A percentile compares a stretch with the other conserved stretches of the same genome.
phyloP scores from a whole-genome alignment of 2,329 filamentous ascomycete genomes.

The Fulvia fulva region DNA sequence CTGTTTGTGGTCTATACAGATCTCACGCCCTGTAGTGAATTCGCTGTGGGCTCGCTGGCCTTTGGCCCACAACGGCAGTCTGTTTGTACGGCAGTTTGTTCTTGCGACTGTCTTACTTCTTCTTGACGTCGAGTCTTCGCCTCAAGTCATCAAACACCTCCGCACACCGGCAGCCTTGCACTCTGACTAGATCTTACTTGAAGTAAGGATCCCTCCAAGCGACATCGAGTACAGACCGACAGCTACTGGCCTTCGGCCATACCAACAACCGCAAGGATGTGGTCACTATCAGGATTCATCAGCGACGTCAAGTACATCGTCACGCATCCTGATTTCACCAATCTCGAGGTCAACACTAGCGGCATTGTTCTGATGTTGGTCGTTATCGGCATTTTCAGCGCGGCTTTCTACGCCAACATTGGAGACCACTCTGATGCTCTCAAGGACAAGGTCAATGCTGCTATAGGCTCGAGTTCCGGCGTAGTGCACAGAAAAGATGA shows the following conservation, averaged over 20 bases:
- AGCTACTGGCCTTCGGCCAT: background rate
- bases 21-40: background rate
- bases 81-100: background rate
- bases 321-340: slow-evolving; percentile 2
- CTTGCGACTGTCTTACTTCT: background rate
- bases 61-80: background rate
- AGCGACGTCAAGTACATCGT: slow-evolving; percentile 1
- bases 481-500: slow-evolving; percentile 21
- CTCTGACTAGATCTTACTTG: background rate
- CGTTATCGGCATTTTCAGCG: slow-evolving; percentile 22
- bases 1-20: background rate
- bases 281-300: background rate
- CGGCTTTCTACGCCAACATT: slow-evolving; percentile 26
- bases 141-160: no score
- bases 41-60: background rate
- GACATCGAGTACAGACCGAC: background rate
- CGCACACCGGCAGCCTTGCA: no score
- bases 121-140: background rate
- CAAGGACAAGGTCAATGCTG: slow-evolving; percentile 17
- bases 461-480: slow-evolving; percentile 20
- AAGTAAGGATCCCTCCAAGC: background rate
- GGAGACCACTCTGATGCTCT: slow-evolving; percentile 19
- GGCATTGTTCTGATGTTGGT: slow-evolving; percentile 25
- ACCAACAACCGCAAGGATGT: background rate
- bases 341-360: slow-evolving; percentile 10